Evolutionary conservation across 306 rosid species (phyloP).

Genomic region (Luffa acutangula): DNA sequence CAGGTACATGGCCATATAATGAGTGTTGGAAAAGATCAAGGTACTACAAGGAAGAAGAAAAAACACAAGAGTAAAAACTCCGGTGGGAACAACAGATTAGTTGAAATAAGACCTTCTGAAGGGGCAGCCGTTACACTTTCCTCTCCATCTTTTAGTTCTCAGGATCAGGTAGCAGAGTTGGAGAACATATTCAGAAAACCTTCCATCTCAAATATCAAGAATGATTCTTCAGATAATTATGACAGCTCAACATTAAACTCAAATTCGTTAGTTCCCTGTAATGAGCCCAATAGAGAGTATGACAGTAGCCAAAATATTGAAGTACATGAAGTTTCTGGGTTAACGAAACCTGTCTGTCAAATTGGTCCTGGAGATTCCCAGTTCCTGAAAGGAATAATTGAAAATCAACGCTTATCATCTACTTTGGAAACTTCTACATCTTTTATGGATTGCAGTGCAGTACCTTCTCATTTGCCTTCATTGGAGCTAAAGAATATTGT

Average conservation of each 20-base stretch:
- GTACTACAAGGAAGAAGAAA: slow-evolving; percentile 49
- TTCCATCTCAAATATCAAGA: slow-evolving; percentile 22
- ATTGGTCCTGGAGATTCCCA: slow-evolving; percentile 20
- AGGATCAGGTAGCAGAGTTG: slow-evolving; percentile 26
- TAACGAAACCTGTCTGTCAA: slow-evolving; percentile 20
- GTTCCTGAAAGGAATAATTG: slow-evolving; percentile 20
- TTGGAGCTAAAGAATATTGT: slow-evolving; percentile 21
- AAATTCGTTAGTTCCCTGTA: slow-evolving; percentile 25
- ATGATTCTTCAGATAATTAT: slow-evolving; percentile 26
- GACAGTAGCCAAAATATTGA: slow-evolving; percentile 25
- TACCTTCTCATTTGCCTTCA: slow-evolving; percentile 25
- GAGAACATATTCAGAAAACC: slow-evolving; percentile 21
- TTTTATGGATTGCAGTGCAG: slow-evolving; percentile 19
- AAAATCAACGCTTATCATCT: slow-evolving; percentile 24
- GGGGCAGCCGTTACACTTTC: slow-evolving; percentile 27
- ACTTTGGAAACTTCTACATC: slow-evolving; percentile 26
- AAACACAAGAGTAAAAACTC: slow-evolving; percentile 43
- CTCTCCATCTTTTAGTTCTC: slow-evolving; percentile 32
- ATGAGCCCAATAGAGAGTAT: slow-evolving; percentile 23
- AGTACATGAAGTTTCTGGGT: slow-evolving; percentile 24
- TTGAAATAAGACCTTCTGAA: slow-evolving; percentile 23
- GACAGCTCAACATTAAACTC: slow-evolving; percentile 29
- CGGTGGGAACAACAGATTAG: slow-evolving; percentile 17
- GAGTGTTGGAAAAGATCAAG: slow-evolving; percentile 39
- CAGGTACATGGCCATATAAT: slow-evolving; percentile 49